phyloP scores from a whole-genome alignment of 768 basidiomycete species.

The Suillus clintonianus region DNA sequence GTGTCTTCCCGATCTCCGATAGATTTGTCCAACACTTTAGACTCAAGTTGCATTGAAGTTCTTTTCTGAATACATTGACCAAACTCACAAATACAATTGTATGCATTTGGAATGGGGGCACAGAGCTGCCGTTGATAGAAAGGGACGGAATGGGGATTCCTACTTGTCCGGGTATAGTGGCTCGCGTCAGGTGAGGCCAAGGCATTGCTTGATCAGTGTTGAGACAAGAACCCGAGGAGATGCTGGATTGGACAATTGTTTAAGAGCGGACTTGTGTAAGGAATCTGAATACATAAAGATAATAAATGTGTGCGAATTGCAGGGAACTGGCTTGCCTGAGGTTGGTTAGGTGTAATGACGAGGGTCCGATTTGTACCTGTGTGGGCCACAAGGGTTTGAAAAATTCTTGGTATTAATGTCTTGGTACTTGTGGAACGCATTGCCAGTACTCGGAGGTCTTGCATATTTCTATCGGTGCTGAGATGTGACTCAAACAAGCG shows the following conservation, averaged over 20 bases:
- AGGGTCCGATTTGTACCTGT: slow-evolving; percentile 67
- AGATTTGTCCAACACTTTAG: slow-evolving; percentile 12
- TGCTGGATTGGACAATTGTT: not conserved
- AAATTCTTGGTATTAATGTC: slow-evolving; percentile 36
- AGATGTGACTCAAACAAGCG: too few relatives aligned
- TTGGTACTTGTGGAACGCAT: too few relatives aligned
- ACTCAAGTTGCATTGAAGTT: slow-evolving; percentile 54
- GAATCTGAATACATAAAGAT: not conserved
- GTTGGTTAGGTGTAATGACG: slow-evolving; percentile 55
- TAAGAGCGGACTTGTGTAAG: not conserved
- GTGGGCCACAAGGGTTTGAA: slow-evolving; percentile 59
- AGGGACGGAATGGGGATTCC: slow-evolving; percentile 81
- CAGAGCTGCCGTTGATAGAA: slow-evolving; percentile 51
- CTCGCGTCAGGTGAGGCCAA: not conserved
- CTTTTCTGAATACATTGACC: slow-evolving; percentile 48
- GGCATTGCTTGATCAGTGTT: not conserved
- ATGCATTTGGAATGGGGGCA: slow-evolving; percentile 59
- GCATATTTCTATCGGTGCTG: too few relatives aligned
- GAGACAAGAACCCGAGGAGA: not conserved
- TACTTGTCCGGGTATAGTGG: slow-evolving; percentile 34
- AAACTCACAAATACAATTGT: slow-evolving; percentile 75
- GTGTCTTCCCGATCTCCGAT: slow-evolving; percentile 18
- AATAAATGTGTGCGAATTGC: not conserved
- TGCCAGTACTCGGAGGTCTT: too few relatives aligned
- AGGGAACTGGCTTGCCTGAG: slow-evolving; percentile 35